Conservation (phyloP, 345 rosid species). For the Citrus unshiu region DNA sequence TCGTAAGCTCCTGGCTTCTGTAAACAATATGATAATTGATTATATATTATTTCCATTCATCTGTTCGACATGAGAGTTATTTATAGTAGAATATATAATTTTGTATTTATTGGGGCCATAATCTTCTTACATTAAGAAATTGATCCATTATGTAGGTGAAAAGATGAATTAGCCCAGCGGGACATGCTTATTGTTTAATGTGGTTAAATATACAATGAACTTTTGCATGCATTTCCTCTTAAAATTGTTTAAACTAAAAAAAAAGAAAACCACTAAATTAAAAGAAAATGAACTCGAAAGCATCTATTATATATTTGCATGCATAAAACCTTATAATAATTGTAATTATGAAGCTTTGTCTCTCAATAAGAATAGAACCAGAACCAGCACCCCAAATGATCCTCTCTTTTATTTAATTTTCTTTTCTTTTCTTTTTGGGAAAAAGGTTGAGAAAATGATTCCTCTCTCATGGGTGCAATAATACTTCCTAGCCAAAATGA, state of each 20-base stretch:
- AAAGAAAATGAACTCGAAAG: neutral
- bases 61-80: too few relatives aligned
- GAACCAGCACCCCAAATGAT: neutral
- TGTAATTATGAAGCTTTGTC: neutral
- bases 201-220: too few relatives aligned
- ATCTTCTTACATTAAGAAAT: too few relatives aligned
- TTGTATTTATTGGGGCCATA: too few relatives aligned
- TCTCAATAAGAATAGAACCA: neutral
- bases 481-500: neutral
- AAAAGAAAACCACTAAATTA: neutral
- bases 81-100: too few relatives aligned
- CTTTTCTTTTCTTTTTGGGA: neutral
- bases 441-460: constrained; percentile 12
- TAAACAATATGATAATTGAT: too few relatives aligned
- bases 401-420: neutral
- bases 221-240: too few relatives aligned
- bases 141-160: too few relatives aligned
- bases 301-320: neutral
- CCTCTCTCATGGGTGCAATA: constrained; percentile 18
- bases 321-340: neutral
- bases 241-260: neutral
- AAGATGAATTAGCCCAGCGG: too few relatives aligned
- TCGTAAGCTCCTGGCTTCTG: too few relatives aligned
- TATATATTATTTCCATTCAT: too few relatives aligned
- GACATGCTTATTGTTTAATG: too few relatives aligned